These are phyloP conservation scores for Colletotrichum sp. DNA, from an alignment of 2,329 filamentous ascomycete species.

Conservation along the genomic window DNA sequence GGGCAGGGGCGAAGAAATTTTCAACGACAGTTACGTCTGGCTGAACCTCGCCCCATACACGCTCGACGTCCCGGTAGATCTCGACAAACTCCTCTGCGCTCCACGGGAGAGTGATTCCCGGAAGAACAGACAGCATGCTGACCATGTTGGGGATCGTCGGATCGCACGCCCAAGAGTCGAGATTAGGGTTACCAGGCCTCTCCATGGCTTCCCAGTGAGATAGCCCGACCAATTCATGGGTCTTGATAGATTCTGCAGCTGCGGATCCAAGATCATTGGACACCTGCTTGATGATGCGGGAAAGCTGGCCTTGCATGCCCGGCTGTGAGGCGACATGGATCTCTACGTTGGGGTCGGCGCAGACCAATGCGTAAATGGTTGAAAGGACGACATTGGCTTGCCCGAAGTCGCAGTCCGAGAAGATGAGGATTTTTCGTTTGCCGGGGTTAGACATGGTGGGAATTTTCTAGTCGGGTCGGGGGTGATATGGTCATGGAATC, in stretches of 20 bases:
- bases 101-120: background rate
- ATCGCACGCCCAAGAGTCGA: background rate
- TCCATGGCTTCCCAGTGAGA: background rate
- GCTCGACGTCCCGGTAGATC: background rate
- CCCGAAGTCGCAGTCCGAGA: constrained; percentile 51
- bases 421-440: constrained; percentile 38
- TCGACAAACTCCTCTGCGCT: background rate
- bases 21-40: background rate
- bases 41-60: background rate
- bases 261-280: background rate
- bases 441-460: background rate
- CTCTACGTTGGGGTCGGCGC: background rate
- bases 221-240: background rate
- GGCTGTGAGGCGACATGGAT: background rate
- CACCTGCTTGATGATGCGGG: background rate
- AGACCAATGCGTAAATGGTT: constrained; percentile 40
- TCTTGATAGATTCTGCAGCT: background rate
- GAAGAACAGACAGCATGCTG: background rate
- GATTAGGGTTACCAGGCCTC: background rate
- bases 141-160: background rate
- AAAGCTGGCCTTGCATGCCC: background rate
- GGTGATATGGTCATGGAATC: background rate
- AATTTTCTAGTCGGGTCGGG: background rate
- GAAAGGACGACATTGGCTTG: constrained; percentile 53
- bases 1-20: background rate